phyloP scores from a whole-genome alignment of 805 yeast genomes.

The Candida peoriensis region DNA sequence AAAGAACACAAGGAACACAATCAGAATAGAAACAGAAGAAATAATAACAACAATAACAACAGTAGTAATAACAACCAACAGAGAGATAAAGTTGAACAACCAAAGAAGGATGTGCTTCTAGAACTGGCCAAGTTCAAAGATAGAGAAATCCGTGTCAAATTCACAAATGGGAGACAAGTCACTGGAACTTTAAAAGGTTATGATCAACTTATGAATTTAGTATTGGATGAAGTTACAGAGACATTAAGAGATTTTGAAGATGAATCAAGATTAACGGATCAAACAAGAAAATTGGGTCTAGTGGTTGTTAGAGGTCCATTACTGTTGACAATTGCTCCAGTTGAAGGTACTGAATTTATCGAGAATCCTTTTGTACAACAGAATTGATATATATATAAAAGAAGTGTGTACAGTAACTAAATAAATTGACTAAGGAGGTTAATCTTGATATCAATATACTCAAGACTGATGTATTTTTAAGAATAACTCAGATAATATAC shows the following conservation, averaged over 20 bases:
- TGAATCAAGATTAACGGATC: conserved; percentile 43
- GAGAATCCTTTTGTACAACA: conserved; percentile 59
- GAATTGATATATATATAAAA: too few relatives aligned
- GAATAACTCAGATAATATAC: too few relatives aligned
- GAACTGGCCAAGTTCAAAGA: conserved; percentile 76
- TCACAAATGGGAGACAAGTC: conserved; percentile 76
- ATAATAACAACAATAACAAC: conserved; percentile 1
- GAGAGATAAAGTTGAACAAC: conserved; percentile 51
- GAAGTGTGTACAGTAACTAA: conserved; percentile 7
- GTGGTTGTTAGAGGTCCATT: conserved; percentile 87
- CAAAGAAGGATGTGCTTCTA: conserved; percentile 85
- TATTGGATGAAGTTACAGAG: conserved; percentile 68
- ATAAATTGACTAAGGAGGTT: too few relatives aligned
- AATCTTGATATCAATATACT: too few relatives aligned
- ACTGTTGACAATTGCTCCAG: conserved; percentile 65
- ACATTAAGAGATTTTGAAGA: conserved; percentile 58
- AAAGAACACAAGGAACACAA: background rate
- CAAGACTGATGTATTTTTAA: background rate
- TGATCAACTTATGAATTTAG: conserved; percentile 77
- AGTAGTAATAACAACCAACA: conserved; percentile 10
- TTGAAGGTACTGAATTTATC: conserved; percentile 64
- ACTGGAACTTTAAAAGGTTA: conserved; percentile 82
- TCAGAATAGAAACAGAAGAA: conserved; percentile 5
- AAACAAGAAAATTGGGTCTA: conserved; percentile 66
- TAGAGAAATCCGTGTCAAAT: conserved; percentile 65